These are phyloP conservation scores for Gentiana dahurica DNA, from an alignment of 257 asterid species.

Conservation along the genomic window DNA sequence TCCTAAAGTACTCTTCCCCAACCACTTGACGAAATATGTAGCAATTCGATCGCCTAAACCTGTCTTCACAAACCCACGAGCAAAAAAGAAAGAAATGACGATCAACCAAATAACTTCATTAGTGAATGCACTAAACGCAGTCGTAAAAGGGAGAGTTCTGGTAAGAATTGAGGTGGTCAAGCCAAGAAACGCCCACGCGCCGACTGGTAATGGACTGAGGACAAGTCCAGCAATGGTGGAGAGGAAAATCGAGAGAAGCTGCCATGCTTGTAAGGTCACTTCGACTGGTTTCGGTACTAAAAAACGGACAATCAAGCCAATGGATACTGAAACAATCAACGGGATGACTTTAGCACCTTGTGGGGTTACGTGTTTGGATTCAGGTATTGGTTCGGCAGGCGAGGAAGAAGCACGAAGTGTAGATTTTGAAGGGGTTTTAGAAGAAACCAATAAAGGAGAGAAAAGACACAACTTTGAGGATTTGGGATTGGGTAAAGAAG, in stretches of 20 bases:
- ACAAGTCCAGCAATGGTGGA: conserved; percentile 88
- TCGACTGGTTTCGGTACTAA: conserved; percentile 62
- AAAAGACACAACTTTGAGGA: conserved; percentile 15
- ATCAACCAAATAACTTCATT: conserved; percentile 90
- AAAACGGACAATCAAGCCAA: conserved; percentile 64
- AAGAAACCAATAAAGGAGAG: conserved; percentile 11
- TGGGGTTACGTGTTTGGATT: not conserved
- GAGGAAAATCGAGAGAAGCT: conserved; percentile 66
- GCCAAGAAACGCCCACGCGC: conserved; percentile 92
- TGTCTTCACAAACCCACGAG: conserved; percentile 91
- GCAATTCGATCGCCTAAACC: conserved; percentile 91
- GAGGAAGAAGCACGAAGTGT: conserved; percentile 18
- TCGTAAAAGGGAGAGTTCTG: conserved; percentile 48
- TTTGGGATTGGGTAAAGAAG: conserved; percentile 5
- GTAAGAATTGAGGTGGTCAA: conserved; percentile 65
- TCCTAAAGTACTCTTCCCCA: conserved; percentile 90
- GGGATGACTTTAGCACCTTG: conserved; percentile 72
- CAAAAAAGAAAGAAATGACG: conserved; percentile 84
- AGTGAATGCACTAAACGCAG: conserved; percentile 82
- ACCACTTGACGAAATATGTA: conserved; percentile 73
- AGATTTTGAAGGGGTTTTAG: conserved; percentile 6
- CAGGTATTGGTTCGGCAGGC: conserved; percentile 16
- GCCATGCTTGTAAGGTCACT: conserved; percentile 86
- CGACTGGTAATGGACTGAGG: conserved; percentile 80
- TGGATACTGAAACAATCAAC: conserved; percentile 44